Conservation (phyloP, 2,329 filamentous ascomycete species). For the Fusarium metavorans region DNA sequence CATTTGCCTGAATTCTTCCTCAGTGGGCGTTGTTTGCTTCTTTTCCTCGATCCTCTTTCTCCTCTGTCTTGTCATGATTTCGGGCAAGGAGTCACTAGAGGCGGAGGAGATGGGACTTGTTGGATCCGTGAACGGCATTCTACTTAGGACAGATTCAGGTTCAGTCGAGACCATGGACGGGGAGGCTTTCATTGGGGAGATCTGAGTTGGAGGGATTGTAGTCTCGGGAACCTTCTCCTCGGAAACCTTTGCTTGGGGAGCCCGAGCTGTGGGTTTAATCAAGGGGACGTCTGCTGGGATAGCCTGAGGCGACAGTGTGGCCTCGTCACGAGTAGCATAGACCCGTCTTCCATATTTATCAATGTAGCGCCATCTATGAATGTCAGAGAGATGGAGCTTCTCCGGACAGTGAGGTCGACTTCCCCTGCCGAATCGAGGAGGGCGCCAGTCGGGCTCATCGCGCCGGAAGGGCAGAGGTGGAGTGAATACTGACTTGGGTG, state of each 20-base stretch:
- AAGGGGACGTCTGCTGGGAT: background rate
- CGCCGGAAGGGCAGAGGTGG: slow-evolving; percentile 20
- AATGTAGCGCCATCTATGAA: background rate
- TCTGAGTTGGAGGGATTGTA: background rate
- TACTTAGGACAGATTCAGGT: background rate
- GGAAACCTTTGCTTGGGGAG: background rate
- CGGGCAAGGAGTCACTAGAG: background rate
- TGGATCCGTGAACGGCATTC: background rate
- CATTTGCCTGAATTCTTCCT: background rate
- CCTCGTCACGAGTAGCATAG: background rate
- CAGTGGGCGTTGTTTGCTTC: background rate
- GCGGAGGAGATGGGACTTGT: background rate
- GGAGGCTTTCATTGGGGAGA: background rate
- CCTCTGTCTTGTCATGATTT: background rate
- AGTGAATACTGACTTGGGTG: background rate
- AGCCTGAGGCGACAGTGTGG: background rate
- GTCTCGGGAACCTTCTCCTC: background rate
- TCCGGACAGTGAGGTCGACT: slow-evolving; percentile 1
- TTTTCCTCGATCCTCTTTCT: background rate
- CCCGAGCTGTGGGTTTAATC: background rate
- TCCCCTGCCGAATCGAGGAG: slow-evolving; percentile 5
- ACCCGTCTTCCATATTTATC: background rate
- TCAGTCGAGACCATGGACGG: background rate
- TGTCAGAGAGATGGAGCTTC: background rate
- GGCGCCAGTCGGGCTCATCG: background rate